A percentile compares a stretch with the other conserved stretches of the same genome.
Conservation (phyloP, 2,329 filamentous ascomycete genomes). For the Penicillium sp. region DNA sequence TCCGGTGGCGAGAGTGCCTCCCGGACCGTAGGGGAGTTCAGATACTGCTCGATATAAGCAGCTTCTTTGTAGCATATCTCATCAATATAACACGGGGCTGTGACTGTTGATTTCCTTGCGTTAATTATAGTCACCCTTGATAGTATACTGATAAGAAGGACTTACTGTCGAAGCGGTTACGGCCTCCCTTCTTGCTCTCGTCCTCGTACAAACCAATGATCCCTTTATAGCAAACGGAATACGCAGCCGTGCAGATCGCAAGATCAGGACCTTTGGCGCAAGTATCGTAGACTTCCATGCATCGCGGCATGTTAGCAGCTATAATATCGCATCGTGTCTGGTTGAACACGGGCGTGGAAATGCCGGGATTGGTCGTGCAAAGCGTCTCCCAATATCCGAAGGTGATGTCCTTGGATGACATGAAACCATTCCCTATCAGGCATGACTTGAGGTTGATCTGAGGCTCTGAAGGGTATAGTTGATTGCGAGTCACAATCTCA, state of each 20-base stretch:
- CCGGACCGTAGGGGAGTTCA: constrained; percentile 16
- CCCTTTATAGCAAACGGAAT: constrained; percentile 12
- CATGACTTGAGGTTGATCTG: constrained; percentile 40
- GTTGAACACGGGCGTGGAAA: constrained; percentile 39
- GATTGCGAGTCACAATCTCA: constrained; percentile 41
- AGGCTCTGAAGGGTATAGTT: constrained; percentile 33
- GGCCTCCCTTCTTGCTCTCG: constrained; percentile 15
- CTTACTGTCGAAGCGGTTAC: constrained; percentile 23
- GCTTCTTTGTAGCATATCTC: constrained; percentile 17
- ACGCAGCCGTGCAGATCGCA: constrained; percentile 15
- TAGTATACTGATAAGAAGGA: too few relatives aligned
- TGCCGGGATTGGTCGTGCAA: constrained; percentile 41
- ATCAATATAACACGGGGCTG: constrained; percentile 15
- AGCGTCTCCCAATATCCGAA: constrained; percentile 43
- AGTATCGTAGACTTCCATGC: constrained; percentile 35
- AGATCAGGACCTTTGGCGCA: constrained; percentile 23
- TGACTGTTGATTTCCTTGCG: constrained; percentile 11
- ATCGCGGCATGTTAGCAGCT: constrained; percentile 40
- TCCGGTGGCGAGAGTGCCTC: constrained; percentile 12
- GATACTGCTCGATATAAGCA: constrained; percentile 14
- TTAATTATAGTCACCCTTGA: neutral
- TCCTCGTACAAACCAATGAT: constrained; percentile 15
- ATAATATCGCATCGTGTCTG: constrained; percentile 42
- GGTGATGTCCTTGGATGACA: constrained; percentile 35
- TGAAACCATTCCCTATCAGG: constrained; percentile 42